Evolutionary conservation across 768 basidiomycete species (phyloP), one percentile per base, ranked within the genome.

Genomic region (Pilatotrama ljubarskyi): DNA sequence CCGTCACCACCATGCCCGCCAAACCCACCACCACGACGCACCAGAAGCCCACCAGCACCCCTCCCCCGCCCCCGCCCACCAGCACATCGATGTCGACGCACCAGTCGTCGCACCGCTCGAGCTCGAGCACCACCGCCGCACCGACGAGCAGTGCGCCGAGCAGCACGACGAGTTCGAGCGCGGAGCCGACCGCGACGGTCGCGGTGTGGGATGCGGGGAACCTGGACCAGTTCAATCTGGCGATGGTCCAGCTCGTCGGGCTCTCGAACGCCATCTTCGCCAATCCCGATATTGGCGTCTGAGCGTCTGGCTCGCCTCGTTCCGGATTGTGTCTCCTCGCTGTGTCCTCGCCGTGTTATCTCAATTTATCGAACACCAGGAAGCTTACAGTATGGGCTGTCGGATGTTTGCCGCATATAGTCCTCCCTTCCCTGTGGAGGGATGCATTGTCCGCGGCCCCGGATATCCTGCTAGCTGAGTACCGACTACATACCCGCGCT

Each of bases 191-290:
- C 1, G 37, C 67, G 11, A 59, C 62, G 11, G 63, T 49, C 25
- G 15, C 36, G 5, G 51, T 57, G 40, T 63, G 56, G 35, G 64
- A 62, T 35, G 49, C 59, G 14, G 65, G 65, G 5, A 64, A 40
- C 51, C 37, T 70, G 35, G 52, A 59, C 15, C 64, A 66, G 61
- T 52, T 66, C 52, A 65, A 63, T 56, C n/a, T 70, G 41, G 67
- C 69, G 2, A 36, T 70, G 35, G 44, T 66, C 49, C 54, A 61
- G 25, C 55, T 70, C 25, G 55, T 43, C 25, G 60, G 62, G 25
- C 53, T 69, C 32, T 29, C 42, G 24, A 43, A 62, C 40, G 61
- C 58, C n/a, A 56, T 51, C 15, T 37, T 46, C 10, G 54, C 42
- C 3, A 17, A 20, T 1, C 42, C 54, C 43, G n/a, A 41, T 14